Base-by-base conservation (phyloP, 1,284 basidiomycete genomes). In the Pyrrhoderma lamaoense region DNA sequence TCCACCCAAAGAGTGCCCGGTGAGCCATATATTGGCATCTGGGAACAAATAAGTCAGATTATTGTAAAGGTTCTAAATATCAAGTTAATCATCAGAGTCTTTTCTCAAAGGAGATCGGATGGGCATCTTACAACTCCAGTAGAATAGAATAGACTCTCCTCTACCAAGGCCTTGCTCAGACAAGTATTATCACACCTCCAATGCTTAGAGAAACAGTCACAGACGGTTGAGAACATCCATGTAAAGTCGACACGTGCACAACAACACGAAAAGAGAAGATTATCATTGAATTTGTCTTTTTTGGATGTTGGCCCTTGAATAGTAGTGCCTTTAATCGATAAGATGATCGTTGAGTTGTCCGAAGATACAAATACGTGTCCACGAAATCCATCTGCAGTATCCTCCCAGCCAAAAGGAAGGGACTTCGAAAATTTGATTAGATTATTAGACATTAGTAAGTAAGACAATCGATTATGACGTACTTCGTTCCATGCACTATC, bases 261-360 rank as follows among this genome's bases (percentile, higher is more conserved):
- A 67, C 96, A 99, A 71, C 96, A 99, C 0, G 93, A 97, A 69
- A 97, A 98, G 19, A 98, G 70, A 58, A 96, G 70, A 62, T 99
- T 99, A 68, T 99, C 96, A 63, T 99, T 99, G 62, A 86, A 84
- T 72, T 95, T 97, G 71, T 99, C 95, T 63, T 89, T 86, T 66
- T 85, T 89, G 55, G 87, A 88, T 1, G 92, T 90, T 19, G 92
- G 89, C 1, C 93, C 93, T 65, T 71, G 64, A 61, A 76, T 51
- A 60, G 89, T 93, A 0, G 96, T 99, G 27, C 95, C 96, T 67
- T 99, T 99, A 69, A 99, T 90, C 22, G 93, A 83, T 9, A 99
- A 75, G 11, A 99, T 77, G 49, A 94, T 76, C 0, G 90, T 96
- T 4, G 80, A 73, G 62, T 96, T 93, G 61, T 85, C 80, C 25